A percentile compares a stretch with the other conserved stretches of the same genome.
Evolutionary conservation across 495 filamentous ascomycete species (phyloP).

Genomic region (Penicillium simplicissimum): DNA sequence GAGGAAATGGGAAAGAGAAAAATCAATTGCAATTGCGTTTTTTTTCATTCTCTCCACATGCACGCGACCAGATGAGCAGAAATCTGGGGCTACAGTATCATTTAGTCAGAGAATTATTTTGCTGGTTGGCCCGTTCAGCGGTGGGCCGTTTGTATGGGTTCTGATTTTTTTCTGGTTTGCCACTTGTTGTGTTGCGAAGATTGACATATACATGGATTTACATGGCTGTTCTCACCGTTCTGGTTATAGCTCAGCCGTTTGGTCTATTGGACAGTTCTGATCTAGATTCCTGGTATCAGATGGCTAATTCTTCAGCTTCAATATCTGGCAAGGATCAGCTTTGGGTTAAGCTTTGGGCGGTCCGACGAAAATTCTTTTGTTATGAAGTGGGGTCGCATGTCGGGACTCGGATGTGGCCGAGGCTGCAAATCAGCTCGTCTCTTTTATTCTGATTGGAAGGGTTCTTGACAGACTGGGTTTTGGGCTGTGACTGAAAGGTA

Average conservation of each 20-base stretch:
- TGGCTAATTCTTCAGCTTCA: background rate
- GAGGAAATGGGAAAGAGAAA: background rate
- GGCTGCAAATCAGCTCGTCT: background rate
- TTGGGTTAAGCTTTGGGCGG: constrained; percentile 14
- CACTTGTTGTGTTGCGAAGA: background rate
- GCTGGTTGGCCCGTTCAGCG: constrained; percentile 2
- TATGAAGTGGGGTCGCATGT: constrained; percentile 15
- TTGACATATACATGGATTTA: background rate
- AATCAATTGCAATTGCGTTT: background rate
- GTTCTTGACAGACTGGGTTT: background rate
- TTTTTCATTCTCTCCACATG: constrained; percentile 1
- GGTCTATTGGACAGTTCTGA: background rate
- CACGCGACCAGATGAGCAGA: constrained; percentile 3
- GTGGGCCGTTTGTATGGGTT: constrained; percentile 1
- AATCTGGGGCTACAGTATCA: constrained; percentile 8
- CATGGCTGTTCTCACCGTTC: background rate
- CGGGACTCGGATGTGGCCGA: constrained; percentile 8
- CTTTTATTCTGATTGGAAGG: background rate
- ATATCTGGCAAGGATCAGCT: constrained; percentile 1
- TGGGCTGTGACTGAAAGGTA: background rate
- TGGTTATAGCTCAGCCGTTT: background rate
- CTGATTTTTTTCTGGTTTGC: background rate
- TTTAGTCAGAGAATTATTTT: constrained; percentile 1
- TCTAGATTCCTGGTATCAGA: background rate
- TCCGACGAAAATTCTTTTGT: constrained; percentile 12